Percentiles rank a stretch among this genome's conserved stretches.
Conservation (phyloP, 768 basidiomycete genomes). For the Rhodotorula toruloides region DNA sequence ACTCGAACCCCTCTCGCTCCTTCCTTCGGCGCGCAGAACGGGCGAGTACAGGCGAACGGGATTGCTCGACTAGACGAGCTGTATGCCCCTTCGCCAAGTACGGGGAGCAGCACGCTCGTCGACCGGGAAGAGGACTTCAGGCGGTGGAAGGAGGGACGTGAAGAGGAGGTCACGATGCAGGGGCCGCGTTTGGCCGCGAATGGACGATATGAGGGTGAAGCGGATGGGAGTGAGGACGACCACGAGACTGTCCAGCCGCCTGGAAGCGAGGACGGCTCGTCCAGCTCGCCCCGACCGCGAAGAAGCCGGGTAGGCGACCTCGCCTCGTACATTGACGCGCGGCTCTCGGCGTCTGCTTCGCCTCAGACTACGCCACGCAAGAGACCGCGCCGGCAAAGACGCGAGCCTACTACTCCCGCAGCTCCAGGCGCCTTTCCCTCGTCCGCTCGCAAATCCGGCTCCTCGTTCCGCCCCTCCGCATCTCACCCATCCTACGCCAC, state of each 20-base stretch:
- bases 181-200: background rate
- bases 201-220: background rate
- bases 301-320: constrained; percentile 19
- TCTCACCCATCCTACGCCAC: background rate
- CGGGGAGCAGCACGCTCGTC: constrained; percentile 34
- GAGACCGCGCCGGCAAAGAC: background rate
- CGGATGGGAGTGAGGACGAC: background rate
- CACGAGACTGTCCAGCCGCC: background rate
- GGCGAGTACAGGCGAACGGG: background rate
- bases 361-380: background rate
- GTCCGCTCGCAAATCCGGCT: constrained; percentile 12
- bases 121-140: constrained; percentile 24
- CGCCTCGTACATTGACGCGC: constrained; percentile 25
- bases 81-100: constrained; percentile 26
- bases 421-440: constrained; percentile 31
- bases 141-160: background rate
- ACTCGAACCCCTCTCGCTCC: background rate
- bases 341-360: background rate
- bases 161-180: constrained; percentile 4
- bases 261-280: constrained; percentile 20
- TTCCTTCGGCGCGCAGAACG: background rate
- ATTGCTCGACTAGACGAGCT: background rate
- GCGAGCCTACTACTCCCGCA: constrained; percentile 11
- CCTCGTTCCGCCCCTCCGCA: background rate
- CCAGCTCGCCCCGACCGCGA: constrained; percentile 24